Percentiles rank a stretch among this genome's conserved stretches.
These are phyloP conservation scores for Mucor lusitanicus DNA, from an alignment of 371 early-diverging fungal species.

Conservation along the genomic window DNA sequence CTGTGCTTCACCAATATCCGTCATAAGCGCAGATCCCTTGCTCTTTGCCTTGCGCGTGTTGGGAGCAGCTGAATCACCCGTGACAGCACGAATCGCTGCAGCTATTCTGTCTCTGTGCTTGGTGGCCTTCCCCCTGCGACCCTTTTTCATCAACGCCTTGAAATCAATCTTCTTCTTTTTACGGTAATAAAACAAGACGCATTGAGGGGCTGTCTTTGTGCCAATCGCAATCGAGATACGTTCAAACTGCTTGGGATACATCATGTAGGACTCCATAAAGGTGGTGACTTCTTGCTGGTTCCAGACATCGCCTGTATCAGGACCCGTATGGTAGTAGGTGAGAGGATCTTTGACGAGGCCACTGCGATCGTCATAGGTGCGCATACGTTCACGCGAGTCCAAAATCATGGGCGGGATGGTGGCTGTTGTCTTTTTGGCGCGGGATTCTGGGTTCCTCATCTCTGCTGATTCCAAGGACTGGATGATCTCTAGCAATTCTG, in stretches of 20 bases:
- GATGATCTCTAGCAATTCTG: slow-evolving; percentile 78
- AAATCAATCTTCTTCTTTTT: slow-evolving; percentile 85
- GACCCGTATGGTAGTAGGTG: slow-evolving; percentile 61
- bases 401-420: slow-evolving; percentile 77
- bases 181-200: slow-evolving; percentile 91
- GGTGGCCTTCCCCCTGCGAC: slow-evolving; percentile 50
- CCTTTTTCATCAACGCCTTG: slow-evolving; percentile 69
- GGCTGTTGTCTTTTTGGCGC: slow-evolving; percentile 78
- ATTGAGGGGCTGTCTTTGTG: slow-evolving; percentile 81
- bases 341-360: slow-evolving; percentile 64
- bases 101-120: slow-evolving; percentile 46
- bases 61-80: slow-evolving; percentile 26
- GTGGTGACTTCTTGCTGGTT: slow-evolving; percentile 75
- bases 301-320: slow-evolving; percentile 73
- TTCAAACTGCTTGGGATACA: slow-evolving; percentile 90
- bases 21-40: slow-evolving; percentile 64
- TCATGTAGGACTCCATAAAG: slow-evolving; percentile 78
- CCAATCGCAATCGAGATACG: slow-evolving; percentile 79
- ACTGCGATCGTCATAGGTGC: slow-evolving; percentile 65
- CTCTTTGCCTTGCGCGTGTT: slow-evolving; percentile 49
- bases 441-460: slow-evolving; percentile 75
- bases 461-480: slow-evolving; percentile 76
- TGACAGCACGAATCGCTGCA: slow-evolving; percentile 46
- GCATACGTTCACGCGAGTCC: slow-evolving; percentile 61
- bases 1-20: slow-evolving; percentile 67